phyloP scores from a whole-genome alignment of 2,329 filamentous ascomycete genomes.

The Monilinia fructigena region DNA sequence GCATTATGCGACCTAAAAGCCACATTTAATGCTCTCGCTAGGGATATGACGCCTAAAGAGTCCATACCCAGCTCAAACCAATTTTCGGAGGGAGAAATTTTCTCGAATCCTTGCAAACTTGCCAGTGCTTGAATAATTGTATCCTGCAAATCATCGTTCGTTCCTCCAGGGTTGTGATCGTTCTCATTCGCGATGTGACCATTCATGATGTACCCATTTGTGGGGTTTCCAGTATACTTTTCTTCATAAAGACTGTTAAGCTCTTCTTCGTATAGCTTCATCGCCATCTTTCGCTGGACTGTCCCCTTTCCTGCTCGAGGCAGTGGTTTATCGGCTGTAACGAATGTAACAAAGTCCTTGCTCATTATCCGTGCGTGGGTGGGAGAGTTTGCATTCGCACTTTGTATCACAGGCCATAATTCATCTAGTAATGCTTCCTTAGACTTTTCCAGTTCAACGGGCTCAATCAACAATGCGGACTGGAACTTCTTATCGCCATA shows the following conservation, averaged over 20 bases:
- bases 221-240: background rate
- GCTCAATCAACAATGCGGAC: conserved; percentile 42
- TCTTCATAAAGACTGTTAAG: conserved; percentile 34
- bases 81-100: background rate
- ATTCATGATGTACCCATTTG: background rate
- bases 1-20: background rate
- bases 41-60: conserved; percentile 21
- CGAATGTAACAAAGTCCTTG: conserved; percentile 38
- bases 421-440: conserved; percentile 9
- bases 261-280: conserved; percentile 35
- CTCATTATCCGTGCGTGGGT: conserved; percentile 36
- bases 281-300: conserved; percentile 38
- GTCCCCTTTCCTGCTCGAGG: conserved; percentile 42
- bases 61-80: conserved; percentile 21
- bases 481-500: conserved; percentile 42
- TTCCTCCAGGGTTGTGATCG: too few species aligned
- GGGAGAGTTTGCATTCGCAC: conserved; percentile 37
- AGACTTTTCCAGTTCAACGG: background rate
- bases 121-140: background rate
- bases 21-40: conserved; percentile 4
- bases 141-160: background rate
- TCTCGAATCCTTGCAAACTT: conserved; percentile 11
- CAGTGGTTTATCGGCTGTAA: conserved; percentile 39
- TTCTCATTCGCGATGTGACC: background rate
- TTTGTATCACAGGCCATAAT: conserved; percentile 38